These are phyloP conservation scores for Aspergillus diversus DNA, from an alignment of 495 filamentous ascomycete species.

Conservation along the genomic window DNA sequence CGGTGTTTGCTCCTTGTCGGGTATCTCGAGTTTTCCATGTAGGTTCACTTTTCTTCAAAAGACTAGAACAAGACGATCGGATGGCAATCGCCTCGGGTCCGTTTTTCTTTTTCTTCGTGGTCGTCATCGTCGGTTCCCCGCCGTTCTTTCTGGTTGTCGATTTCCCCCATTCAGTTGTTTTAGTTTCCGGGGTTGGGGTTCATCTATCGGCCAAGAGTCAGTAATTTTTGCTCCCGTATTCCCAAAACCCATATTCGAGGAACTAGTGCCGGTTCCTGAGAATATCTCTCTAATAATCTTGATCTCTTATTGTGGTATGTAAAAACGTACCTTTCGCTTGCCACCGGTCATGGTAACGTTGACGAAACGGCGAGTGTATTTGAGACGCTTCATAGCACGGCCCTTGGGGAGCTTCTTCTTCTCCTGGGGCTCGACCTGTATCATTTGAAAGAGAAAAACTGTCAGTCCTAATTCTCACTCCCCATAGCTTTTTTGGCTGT, in stretches of 20 bases:
- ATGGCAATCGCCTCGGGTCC: conserved; percentile 10
- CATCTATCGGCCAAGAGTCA: conserved; percentile 26
- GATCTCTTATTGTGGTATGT: conserved; percentile 5
- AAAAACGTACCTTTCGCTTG: conserved; percentile 87
- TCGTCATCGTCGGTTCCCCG: conserved; percentile 22
- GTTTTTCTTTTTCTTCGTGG: conserved; percentile 22
- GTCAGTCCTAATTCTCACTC: conserved; percentile 16
- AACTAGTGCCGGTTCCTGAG: too few species aligned
- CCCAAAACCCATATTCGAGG: too few species aligned
- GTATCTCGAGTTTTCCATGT: conserved; percentile 18
- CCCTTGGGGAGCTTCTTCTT: conserved; percentile 79
- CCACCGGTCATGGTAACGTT: conserved; percentile 99
- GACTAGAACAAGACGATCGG: conserved; percentile 10
- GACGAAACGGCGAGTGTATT: conserved; percentile 98
- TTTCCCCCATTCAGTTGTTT: conserved; percentile 17
- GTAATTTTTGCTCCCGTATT: background rate
- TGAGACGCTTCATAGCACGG: conserved; percentile 96
- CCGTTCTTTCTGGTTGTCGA: conserved; percentile 12
- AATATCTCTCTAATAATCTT: conserved; percentile 1
- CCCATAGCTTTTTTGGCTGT: background rate
- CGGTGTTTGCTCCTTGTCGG: conserved; percentile 17
- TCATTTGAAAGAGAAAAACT: conserved; percentile 18
- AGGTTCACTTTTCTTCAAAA: conserved; percentile 14
- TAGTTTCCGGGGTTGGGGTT: conserved; percentile 36
- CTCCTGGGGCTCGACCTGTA: conserved; percentile 49